Evolutionary conservation across 1,139 yeast species (phyloP).

Genomic region (Kluyveromyces sp.): DNA sequence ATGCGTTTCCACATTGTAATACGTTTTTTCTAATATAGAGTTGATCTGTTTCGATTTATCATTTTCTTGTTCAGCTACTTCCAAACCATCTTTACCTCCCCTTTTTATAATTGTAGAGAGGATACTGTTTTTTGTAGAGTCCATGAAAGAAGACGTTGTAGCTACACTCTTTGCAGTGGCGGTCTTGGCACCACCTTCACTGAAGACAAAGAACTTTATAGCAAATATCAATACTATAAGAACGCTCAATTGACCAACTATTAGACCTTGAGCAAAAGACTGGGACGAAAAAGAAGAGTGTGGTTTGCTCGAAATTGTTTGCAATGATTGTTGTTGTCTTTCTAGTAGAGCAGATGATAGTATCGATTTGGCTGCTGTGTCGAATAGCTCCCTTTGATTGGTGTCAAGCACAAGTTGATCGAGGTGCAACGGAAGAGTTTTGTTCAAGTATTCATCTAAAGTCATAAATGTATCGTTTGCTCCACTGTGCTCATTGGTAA

Average conservation of each 20-base stretch:
- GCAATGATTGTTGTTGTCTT: slow-evolving; percentile 7
- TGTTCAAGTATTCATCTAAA: slow-evolving; percentile 31
- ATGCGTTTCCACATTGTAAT: slow-evolving; percentile 84
- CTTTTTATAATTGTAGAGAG: slow-evolving; percentile 25
- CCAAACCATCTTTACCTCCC: slow-evolving; percentile 24
- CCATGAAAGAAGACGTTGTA: slow-evolving; percentile 20
- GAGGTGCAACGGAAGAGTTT: slow-evolving; percentile 30
- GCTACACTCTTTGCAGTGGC: slow-evolving; percentile 29
- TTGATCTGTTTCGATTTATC: slow-evolving; percentile 29
- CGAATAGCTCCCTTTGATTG: slow-evolving; percentile 7
- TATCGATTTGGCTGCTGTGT: slow-evolving; percentile 7
- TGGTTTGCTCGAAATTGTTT: not conserved
- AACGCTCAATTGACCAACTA: slow-evolving; percentile 79
- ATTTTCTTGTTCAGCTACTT: slow-evolving; percentile 22
- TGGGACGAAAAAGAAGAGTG: slow-evolving; percentile 32
- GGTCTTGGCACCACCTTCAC: slow-evolving; percentile 39
- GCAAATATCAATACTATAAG: slow-evolving; percentile 65
- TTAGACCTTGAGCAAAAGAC: slow-evolving; percentile 72
- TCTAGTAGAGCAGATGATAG: not conserved
- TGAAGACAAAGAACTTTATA: slow-evolving; percentile 81
- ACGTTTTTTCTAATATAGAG: slow-evolving; percentile 77
- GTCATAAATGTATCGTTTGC: slow-evolving; percentile 24
- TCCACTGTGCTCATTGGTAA: not conserved
- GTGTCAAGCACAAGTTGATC: slow-evolving; percentile 26
- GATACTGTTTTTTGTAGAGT: slow-evolving; percentile 24